A percentile compares a stretch with the other conserved stretches of the same genome.
Evolutionary conservation across 2,329 filamentous ascomycete species (phyloP).

Genomic region (Ceratocystis alfenasii): DNA sequence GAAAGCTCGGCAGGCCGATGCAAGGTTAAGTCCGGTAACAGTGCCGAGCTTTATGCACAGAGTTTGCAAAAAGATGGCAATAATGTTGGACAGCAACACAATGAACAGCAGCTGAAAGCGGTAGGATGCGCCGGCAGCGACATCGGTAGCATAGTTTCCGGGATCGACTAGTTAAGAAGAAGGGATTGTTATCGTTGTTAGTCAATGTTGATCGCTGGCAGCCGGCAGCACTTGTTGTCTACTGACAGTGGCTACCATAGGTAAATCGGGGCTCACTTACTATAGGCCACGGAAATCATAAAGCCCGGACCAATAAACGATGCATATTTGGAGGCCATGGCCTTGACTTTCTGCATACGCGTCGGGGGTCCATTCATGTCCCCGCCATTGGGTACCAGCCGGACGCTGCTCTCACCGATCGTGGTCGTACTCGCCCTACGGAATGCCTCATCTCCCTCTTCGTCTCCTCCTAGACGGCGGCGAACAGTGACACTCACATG

Average conservation of each 20-base stretch:
- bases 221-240: background rate
- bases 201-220: background rate
- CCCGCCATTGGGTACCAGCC: background rate
- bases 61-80: constrained; percentile 58
- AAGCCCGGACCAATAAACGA: constrained; percentile 53
- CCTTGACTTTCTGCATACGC: constrained; percentile 13
- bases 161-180: constrained; percentile 36
- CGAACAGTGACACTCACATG: background rate
- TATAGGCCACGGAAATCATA: constrained; percentile 49
- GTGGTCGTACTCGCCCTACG: background rate
- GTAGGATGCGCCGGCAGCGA: constrained; percentile 55
- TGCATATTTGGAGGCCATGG: constrained; percentile 10
- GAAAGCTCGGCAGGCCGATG: constrained; percentile 53
- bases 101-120: constrained; percentile 56
- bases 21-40: constrained; percentile 55
- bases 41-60: constrained; percentile 58
- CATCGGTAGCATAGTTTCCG: constrained; percentile 60
- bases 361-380: background rate
- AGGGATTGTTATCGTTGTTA: background rate
- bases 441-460: background rate
- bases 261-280: constrained; percentile 29
- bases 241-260: background rate
- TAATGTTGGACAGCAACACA: constrained; percentile 55
- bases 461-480: background rate
- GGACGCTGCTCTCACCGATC: background rate